Evolutionary conservation across 1,284 basidiomycete genomes (phyloP).

Genomic region (Flammula alnicola): DNA sequence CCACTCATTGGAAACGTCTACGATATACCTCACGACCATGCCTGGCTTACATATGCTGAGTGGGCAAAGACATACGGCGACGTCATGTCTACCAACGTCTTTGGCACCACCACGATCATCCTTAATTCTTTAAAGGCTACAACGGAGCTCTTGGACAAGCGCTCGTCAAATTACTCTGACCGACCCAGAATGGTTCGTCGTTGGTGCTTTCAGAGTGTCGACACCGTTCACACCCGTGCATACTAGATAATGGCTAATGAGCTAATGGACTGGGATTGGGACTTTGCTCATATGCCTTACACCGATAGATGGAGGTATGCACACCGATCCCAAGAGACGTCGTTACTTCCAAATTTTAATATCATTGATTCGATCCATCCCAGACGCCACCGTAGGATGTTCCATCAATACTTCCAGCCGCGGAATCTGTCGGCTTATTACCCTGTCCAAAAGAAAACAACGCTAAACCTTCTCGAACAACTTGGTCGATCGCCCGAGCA

Average conservation of each 20-base stretch:
- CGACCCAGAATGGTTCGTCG: constrained; percentile 22
- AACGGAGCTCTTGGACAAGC: constrained; percentile 26
- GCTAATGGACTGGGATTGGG: constrained; percentile 35
- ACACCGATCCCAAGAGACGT: neutral
- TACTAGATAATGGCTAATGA: constrained; percentile 34
- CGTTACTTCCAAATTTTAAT: neutral
- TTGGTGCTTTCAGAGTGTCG: neutral
- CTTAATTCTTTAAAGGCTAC: constrained; percentile 28
- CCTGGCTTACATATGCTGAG: constrained; percentile 19
- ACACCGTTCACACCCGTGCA: neutral
- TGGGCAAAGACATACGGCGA: constrained; percentile 23
- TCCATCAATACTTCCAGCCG: constrained; percentile 34
- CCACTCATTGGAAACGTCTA: constrained; percentile 14
- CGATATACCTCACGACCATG: constrained; percentile 1
- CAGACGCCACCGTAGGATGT: constrained; percentile 26
- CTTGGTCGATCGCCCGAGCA: constrained; percentile 25
- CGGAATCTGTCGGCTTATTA: constrained; percentile 26
- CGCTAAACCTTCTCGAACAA: constrained; percentile 32
- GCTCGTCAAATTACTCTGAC: constrained; percentile 30
- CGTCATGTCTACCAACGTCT: constrained; percentile 23
- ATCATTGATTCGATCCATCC: neutral
- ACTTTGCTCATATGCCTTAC: constrained; percentile 35
- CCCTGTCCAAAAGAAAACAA: constrained; percentile 23
- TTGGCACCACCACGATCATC: constrained; percentile 24
- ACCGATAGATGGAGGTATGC: constrained; percentile 33